Evolutionary conservation across 768 basidiomycete genomes (phyloP).

Genomic region (Suillus luteus): DNA sequence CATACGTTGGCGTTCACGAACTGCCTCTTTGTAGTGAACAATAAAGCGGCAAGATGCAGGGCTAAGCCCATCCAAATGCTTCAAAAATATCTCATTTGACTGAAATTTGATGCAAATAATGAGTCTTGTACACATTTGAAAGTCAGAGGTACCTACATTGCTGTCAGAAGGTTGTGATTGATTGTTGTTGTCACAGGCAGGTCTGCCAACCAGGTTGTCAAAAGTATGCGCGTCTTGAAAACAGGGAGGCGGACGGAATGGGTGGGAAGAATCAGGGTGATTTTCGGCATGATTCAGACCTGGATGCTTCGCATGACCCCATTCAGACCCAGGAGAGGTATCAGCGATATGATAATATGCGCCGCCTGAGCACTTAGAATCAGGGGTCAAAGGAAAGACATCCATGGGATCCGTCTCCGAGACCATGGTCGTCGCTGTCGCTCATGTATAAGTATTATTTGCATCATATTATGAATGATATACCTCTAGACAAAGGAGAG

Average conservation of each 20-base stretch:
- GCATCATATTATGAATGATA: not conserved
- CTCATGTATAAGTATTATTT: not conserved
- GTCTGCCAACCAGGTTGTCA: not conserved
- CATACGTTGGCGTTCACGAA: not conserved
- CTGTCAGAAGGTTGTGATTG: not conserved
- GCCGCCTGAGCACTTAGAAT: not conserved
- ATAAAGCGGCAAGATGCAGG: not conserved
- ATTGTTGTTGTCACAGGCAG: not conserved
- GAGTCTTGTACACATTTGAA: not conserved
- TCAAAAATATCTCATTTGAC: not conserved
- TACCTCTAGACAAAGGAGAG: not conserved
- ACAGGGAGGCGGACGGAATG: not conserved
- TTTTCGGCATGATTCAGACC: no score
- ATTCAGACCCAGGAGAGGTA: not conserved
- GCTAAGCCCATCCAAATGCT: not conserved
- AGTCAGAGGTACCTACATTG: not conserved
- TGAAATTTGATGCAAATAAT: not conserved
- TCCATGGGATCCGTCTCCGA: not conserved
- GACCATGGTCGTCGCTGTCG: not conserved
- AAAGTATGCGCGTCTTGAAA: not conserved
- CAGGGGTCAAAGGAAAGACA: not conserved
- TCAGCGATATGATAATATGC: not conserved
- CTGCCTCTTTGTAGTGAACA: not conserved
- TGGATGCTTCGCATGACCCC: not conserved
- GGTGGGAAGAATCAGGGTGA: not conserved